Percentiles rank a stretch among this genome's conserved stretches.
phyloP scores from a whole-genome alignment of 148 eudicot genomes.

The Linanthus parryae region DNA sequence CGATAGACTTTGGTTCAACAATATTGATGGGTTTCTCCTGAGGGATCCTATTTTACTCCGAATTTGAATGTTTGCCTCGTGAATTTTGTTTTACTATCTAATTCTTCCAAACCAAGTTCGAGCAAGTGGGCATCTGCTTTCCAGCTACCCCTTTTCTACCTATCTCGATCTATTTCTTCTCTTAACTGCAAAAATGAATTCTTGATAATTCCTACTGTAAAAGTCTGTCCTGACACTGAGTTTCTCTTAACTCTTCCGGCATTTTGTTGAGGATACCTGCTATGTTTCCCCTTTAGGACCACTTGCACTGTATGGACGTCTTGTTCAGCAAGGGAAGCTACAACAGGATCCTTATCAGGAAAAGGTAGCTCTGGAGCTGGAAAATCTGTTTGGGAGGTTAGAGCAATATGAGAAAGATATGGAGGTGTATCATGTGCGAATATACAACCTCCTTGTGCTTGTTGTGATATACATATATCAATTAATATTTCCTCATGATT shows the following conservation, averaged over 20 bases:
- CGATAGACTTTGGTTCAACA: no score
- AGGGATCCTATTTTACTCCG: background rate
- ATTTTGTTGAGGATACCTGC: no score
- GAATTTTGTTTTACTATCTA: background rate
- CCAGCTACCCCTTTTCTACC: no score
- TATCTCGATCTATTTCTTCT: no score
- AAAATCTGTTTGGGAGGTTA: constrained; percentile 65
- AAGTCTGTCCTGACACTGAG: background rate
- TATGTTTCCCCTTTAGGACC: constrained; percentile 41
- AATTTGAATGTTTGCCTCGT: background rate
- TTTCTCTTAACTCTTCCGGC: no score
- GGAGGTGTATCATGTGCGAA: constrained; percentile 74
- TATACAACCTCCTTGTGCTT: background rate
- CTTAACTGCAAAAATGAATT: background rate
- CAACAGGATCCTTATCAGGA: constrained; percentile 83
- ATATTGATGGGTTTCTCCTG: no score
- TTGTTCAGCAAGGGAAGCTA: constrained; percentile 73
- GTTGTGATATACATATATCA: no score
- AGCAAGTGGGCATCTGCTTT: no score
- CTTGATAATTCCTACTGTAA: background rate
- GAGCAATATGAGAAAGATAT: constrained; percentile 76
- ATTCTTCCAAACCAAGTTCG: no score
- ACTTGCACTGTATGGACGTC: constrained; percentile 49
- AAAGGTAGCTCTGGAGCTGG: constrained; percentile 71
- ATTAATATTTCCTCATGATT: constrained; percentile 9